Base-by-base conservation (phyloP, 345 rosid genomes). In the Populus deltoides region DNA sequence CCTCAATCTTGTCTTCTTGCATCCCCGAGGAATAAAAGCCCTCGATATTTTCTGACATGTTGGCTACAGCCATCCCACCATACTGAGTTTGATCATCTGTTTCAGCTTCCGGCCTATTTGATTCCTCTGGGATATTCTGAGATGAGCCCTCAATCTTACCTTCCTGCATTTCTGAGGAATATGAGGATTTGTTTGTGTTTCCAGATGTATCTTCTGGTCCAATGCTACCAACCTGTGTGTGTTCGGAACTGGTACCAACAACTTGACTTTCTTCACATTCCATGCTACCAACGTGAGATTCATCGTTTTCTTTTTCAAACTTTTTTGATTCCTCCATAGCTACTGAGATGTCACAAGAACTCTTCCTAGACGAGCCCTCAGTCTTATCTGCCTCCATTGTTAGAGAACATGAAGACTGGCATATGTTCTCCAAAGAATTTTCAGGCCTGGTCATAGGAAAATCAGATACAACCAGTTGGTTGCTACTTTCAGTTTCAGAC, bases 401-500 rank as follows among this genome's bases (percentile, higher is more conserved):
- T 24, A 59, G 15, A 59, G 65, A 59, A 59, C 65, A 59, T n/a
- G 65, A 59, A 59, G 65, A 27, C 29, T 59, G 65, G 29, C 15
- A n/a, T 13, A n/a, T 59, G 65, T 24, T 59, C 15, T 59, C 65
- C 65, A 59, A 24, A 59, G 65, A 59, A 59, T 59, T 25, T 9
- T 24, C 65, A 59, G 29, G 65, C 65, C 29, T 29, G 0, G 29
- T 59, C 65, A 59, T 59, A 59, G 65, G 61, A 55, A 55, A 11
- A 11, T 10, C 65, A 59, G 29, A 59, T 24, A n/a, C 15, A 59
- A 6, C 68, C 53, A 39, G 39, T 39, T 24, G 67, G 18, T 38
- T 47, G 17, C 29, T 47, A 10, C 29, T 47, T 31, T 31, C 71
- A 18, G 18, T 65, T 80, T 73, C 84, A 76, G 78, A 47, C 45